Conservation (phyloP, 2,329 filamentous ascomycete genomes). For the Scortechinia acanthostroma region DNA sequence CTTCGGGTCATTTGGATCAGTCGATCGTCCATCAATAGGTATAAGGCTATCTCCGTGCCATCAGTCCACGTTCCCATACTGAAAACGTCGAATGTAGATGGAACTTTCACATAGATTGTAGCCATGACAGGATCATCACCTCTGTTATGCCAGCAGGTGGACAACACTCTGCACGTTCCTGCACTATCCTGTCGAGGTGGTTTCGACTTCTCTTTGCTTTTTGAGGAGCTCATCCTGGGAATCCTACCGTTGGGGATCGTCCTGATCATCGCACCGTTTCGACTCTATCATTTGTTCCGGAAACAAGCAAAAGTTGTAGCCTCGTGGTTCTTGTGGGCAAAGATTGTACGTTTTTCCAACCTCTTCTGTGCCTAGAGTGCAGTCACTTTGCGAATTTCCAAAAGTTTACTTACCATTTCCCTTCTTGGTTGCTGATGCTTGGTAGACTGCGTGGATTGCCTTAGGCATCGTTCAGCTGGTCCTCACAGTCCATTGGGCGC, state of each 20-base stretch:
- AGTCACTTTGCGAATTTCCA: too few relatives aligned
- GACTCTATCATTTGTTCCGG: slow-evolving; percentile 4
- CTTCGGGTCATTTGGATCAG: too few relatives aligned
- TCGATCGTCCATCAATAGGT: too few relatives aligned
- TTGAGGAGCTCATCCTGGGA: slow-evolving; percentile 14
- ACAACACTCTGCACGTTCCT: neutral
- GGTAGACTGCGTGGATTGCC: neutral
- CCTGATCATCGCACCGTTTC: slow-evolving; percentile 7
- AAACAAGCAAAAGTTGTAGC: slow-evolving; percentile 2
- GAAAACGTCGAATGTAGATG: too few relatives aligned
- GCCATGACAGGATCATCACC: too few relatives aligned
- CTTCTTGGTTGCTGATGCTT: too few relatives aligned
- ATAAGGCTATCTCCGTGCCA: too few relatives aligned
- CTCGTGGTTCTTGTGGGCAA: neutral
- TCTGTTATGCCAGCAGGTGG: neutral
- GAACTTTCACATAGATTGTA: too few relatives aligned
- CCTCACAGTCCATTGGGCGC: slow-evolving; percentile 13
- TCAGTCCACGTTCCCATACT: too few relatives aligned
- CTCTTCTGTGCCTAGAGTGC: too few relatives aligned
- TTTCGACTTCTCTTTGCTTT: slow-evolving; percentile 15
- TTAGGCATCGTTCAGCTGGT: slow-evolving; percentile 4
- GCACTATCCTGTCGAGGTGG: neutral
- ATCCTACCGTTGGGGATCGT: slow-evolving; percentile 12
- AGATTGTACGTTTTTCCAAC: slow-evolving; percentile 4
- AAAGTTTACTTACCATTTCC: too few relatives aligned